phyloP scores from a whole-genome alignment of 129 eudicot species.

The Sambucus nigra region DNA sequence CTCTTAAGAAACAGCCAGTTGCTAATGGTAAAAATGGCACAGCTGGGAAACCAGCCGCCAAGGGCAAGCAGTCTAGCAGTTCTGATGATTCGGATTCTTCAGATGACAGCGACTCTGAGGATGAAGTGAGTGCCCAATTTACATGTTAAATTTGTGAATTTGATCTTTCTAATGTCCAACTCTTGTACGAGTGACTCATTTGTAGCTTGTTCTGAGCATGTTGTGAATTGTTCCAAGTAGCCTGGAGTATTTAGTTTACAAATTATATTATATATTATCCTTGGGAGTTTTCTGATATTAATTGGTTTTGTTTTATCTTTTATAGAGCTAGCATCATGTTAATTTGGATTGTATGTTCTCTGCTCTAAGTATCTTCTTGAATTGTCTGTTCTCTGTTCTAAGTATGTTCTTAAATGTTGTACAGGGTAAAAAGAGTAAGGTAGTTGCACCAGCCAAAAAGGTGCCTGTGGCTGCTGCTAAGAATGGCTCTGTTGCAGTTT shows the following conservation, averaged over 20 bases:
- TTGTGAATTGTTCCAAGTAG: too few species aligned
- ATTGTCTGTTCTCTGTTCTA: background rate
- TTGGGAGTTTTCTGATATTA: too few species aligned
- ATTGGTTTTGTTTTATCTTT: background rate
- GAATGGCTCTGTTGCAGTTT: conserved; percentile 16
- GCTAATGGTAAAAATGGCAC: conserved; percentile 10
- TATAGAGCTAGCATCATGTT: background rate
- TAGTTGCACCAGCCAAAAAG: background rate
- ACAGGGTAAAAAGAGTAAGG: background rate
- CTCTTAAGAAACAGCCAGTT: conserved; percentile 6
- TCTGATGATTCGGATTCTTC: conserved; percentile 12
- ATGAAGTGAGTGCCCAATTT: conserved; percentile 7
- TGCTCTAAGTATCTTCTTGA: background rate
- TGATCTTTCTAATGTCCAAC: too few species aligned
- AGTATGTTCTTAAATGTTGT: background rate
- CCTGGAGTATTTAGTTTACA: background rate
- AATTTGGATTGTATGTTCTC: background rate
- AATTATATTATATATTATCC: too few species aligned
- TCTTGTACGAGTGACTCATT: too few species aligned
- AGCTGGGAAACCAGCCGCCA: background rate
- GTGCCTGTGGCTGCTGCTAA: conserved; percentile 13
- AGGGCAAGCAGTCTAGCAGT: conserved; percentile 6
- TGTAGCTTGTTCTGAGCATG: background rate
- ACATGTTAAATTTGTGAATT: too few species aligned
- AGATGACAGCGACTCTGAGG: conserved; percentile 16